phyloP scores from a whole-genome alignment of 176 grass and related monocot genomes.

The Raddia guianensis region DNA sequence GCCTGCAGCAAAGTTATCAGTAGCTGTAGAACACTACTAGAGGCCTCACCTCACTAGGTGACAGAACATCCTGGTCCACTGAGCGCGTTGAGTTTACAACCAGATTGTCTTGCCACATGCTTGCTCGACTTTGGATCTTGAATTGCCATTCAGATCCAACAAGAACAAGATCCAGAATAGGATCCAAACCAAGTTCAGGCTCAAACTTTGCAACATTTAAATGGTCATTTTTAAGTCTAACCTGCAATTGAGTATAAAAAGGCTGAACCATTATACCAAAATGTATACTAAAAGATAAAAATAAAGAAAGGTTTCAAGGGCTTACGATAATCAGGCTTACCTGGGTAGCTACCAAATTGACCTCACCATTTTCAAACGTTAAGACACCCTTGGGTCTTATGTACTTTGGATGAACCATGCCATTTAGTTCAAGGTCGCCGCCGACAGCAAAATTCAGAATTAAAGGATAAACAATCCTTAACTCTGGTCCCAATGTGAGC shows the following conservation, averaged over 20 bases:
- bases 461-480: conserved; percentile 95
- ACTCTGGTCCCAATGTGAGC: conserved; percentile 86
- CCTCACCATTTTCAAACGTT: conserved; percentile 94
- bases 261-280: conserved; percentile 14
- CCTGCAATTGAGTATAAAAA: conserved; percentile 58
- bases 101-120: conserved; percentile 97
- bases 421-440: conserved; percentile 89
- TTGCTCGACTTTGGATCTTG: conserved; percentile 94
- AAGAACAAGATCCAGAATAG: conserved; percentile 86
- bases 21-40: neutral
- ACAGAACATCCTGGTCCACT: conserved; percentile 93
- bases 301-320: conserved; percentile 1
- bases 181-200: conserved; percentile 98
- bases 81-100: conserved; percentile 86
- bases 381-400: conserved; percentile 95
- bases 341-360: conserved; percentile 98
- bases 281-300: conserved; percentile 17
- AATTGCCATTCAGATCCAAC: conserved; percentile 99
- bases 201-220: conserved; percentile 96
- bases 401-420: conserved; percentile 86
- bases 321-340: conserved; percentile 48
- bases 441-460: conserved; percentile 96
- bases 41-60: conserved; percentile 78
- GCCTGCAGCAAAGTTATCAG: conserved; percentile 3
- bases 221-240: conserved; percentile 93